phyloP scores from a whole-genome alignment of 2,329 filamentous ascomycete genomes.

The Claviceps sp. region DNA sequence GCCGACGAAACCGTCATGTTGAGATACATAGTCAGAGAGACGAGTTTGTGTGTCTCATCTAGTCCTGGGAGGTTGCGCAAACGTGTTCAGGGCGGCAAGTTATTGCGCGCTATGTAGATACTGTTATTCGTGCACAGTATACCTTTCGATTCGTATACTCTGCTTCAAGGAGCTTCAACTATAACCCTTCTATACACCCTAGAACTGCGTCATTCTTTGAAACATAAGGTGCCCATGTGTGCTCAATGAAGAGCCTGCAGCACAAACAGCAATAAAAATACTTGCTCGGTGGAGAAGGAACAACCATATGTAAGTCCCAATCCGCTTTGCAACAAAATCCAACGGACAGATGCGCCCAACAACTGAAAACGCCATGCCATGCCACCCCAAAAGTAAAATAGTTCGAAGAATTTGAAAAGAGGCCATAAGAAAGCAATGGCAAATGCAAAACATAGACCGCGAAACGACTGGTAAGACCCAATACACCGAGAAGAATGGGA shows the following conservation, averaged over 20 bases:
- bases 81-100: no score
- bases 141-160: no score
- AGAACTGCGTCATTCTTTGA: neutral
- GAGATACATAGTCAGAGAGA: no score
- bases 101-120: no score
- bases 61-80: no score
- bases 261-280: neutral
- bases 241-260: neutral
- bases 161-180: no score
- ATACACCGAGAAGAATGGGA: neutral
- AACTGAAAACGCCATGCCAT: constrained; percentile 5
- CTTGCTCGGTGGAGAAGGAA: no score
- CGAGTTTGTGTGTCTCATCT: no score
- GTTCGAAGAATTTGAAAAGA: neutral
- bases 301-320: neutral
- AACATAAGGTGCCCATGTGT: neutral
- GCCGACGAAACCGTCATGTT: no score
- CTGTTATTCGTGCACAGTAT: no score
- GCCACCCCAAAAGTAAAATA: neutral
- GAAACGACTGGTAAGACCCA: neutral
- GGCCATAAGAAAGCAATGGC: neutral
- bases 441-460: neutral
- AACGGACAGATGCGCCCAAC: neutral
- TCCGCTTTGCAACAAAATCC: neutral
- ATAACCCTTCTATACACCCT: no score